Evolutionary conservation across 305 asterid species (phyloP).

Genomic region (Plantago lanceolata): DNA sequence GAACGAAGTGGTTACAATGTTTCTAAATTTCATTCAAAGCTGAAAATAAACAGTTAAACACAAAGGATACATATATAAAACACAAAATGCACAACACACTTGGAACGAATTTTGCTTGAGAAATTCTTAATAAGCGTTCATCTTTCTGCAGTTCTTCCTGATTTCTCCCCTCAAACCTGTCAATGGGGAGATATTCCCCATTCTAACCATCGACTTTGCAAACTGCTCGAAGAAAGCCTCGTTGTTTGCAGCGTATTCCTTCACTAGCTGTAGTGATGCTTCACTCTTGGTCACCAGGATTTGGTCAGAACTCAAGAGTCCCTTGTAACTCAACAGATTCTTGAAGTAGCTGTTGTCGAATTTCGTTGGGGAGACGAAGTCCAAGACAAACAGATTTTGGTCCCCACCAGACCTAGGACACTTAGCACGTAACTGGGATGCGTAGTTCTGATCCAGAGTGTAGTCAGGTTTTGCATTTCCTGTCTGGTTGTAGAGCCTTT

Average conservation of each 20-base stretch:
- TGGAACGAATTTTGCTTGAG: not conserved
- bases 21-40: constrained; percentile 2
- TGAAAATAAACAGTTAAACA: not conserved
- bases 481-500: constrained; percentile 71
- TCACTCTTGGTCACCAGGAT: constrained; percentile 27
- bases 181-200: constrained; percentile 36
- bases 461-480: constrained; percentile 24
- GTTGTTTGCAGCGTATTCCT: constrained; percentile 29
- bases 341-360: constrained; percentile 46
- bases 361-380: constrained; percentile 28
- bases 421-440: constrained; percentile 13
- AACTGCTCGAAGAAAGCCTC: constrained; percentile 32
- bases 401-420: constrained; percentile 40
- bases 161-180: constrained; percentile 37
- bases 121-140: constrained; percentile 16
- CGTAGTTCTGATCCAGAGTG: constrained; percentile 28
- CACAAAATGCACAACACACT: not conserved
- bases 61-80: constrained; percentile 3
- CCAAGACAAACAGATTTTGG: constrained; percentile 35
- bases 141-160: constrained; percentile 34
- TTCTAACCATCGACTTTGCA: constrained; percentile 38
- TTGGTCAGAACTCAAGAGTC: constrained; percentile 49
- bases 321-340: constrained; percentile 37
- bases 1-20: too few species aligned
- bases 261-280: constrained; percentile 29